Evolutionary conservation across 805 yeast genomes (phyloP).

Genomic region (Sugiyamaella chiloensis): DNA sequence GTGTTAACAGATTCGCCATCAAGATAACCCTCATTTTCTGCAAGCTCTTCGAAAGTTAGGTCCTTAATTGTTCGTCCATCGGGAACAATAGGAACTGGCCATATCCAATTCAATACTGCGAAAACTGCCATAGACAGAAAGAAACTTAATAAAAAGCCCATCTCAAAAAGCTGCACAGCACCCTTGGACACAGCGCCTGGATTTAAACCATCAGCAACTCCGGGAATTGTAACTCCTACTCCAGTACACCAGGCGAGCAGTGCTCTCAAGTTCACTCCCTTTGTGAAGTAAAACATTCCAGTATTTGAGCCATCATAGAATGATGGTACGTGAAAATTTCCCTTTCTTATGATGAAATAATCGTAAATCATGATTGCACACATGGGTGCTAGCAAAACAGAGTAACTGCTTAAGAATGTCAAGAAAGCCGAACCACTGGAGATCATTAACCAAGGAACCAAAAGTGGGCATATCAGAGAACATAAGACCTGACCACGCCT

Average conservation of each 20-base stretch:
- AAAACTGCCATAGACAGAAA: not conserved
- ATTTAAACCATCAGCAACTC: not conserved
- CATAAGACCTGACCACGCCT: not conserved
- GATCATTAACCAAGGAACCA: conserved; percentile 1
- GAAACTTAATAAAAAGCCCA: not conserved
- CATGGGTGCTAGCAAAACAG: conserved; percentile 1
- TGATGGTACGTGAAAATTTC: not conserved
- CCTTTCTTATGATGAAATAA: not conserved
- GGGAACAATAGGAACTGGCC: conserved; percentile 1
- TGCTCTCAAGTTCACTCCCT: not conserved
- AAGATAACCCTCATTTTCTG: not conserved
- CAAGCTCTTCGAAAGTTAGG: not conserved
- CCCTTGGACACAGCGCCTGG: not conserved
- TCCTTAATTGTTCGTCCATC: not conserved
- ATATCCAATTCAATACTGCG: not conserved
- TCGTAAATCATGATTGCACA: conserved; percentile 1
- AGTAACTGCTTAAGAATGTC: not conserved
- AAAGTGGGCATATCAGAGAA: not conserved
- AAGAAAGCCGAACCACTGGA: not conserved
- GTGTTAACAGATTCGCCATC: not conserved
- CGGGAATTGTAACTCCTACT: not conserved
- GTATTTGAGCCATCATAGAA: not conserved
- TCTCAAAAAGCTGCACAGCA: not conserved
- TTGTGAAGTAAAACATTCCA: not conserved
- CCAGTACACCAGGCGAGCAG: not conserved